Evolutionary conservation across 345 rosid genomes (phyloP).

Genomic region (Eucalyptus camaldulensis): DNA sequence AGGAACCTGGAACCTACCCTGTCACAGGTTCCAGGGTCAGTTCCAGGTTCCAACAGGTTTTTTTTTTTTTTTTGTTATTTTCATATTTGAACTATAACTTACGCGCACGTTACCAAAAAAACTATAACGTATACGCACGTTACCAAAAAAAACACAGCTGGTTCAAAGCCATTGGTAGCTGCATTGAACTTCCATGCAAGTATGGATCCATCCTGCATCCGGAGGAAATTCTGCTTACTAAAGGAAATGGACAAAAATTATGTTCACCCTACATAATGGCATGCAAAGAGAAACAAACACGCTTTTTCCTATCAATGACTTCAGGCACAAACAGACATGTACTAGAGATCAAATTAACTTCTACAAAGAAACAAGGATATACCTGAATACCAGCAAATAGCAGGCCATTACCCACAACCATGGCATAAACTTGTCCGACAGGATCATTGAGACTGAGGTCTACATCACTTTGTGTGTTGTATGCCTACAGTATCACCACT

Average conservation of each 20-base stretch:
- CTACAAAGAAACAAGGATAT: not conserved
- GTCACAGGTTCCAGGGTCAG: too few species aligned
- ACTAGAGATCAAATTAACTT: not conserved
- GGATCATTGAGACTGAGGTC: constrained; percentile 85
- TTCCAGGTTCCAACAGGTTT: too few species aligned
- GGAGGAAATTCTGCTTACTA: not conserved
- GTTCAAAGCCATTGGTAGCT: constrained; percentile 60
- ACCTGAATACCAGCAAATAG: constrained; percentile 96
- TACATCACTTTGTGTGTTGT: constrained; percentile 65
- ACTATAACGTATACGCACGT: too few species aligned
- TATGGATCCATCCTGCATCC: constrained; percentile 71
- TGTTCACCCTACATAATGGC: not conserved
- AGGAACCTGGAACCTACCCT: too few species aligned
- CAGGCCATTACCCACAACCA: constrained; percentile 75
- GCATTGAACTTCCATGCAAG: constrained; percentile 84
- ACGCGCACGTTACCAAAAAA: too few species aligned
- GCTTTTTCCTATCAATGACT: not conserved
- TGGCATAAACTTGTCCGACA: constrained; percentile 83
- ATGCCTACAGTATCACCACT: constrained; percentile 42
- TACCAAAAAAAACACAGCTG: constrained; percentile 21
- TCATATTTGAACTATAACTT: too few species aligned
- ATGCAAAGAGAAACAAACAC: not conserved
- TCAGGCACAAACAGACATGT: not conserved
- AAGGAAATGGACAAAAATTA: not conserved
- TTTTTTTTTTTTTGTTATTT: too few species aligned